These are phyloP conservation scores for Penicillium vulpinum DNA, from an alignment of 2,329 filamentous ascomycete species.

Conservation along the genomic window DNA sequence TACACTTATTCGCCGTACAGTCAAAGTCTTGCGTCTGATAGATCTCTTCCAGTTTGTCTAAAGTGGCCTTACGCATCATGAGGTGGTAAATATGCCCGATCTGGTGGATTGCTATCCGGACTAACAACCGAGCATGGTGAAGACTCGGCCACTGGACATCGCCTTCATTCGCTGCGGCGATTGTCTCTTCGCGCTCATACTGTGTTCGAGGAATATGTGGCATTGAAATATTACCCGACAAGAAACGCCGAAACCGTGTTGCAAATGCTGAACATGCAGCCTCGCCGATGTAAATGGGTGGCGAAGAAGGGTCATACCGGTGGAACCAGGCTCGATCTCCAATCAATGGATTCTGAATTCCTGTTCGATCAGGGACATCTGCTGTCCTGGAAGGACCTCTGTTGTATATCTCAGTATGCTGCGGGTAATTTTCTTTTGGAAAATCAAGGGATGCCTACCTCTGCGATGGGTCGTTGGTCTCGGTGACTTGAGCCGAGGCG, in stretches of 20 bases:
- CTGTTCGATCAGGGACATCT: slow-evolving; percentile 31
- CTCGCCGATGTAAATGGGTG: slow-evolving; percentile 42
- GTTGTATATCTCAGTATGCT: background rate
- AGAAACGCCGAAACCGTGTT: slow-evolving; percentile 39
- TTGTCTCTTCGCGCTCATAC: slow-evolving; percentile 34
- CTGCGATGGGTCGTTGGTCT: slow-evolving; percentile 18
- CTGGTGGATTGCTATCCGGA: slow-evolving; percentile 40
- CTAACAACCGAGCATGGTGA: slow-evolving; percentile 38
- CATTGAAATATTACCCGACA: slow-evolving; percentile 33
- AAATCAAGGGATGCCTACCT: slow-evolving; percentile 7
- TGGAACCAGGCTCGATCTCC: slow-evolving; percentile 42
- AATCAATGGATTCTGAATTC: slow-evolving; percentile 36
- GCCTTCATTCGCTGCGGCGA: slow-evolving; percentile 30
- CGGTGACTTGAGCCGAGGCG: slow-evolving; percentile 28
- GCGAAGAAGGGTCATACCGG: slow-evolving; percentile 36
- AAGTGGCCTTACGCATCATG: slow-evolving; percentile 39
- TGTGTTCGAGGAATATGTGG: slow-evolving; percentile 38
- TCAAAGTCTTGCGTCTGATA: slow-evolving; percentile 35
- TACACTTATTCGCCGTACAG: slow-evolving; percentile 42
- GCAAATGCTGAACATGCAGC: slow-evolving; percentile 44
- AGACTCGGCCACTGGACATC: slow-evolving; percentile 38
- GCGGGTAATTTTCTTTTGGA: background rate
- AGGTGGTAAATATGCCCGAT: slow-evolving; percentile 40
- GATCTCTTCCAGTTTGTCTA: slow-evolving; percentile 43
- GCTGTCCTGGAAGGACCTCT: slow-evolving; percentile 18